A percentile compares a stretch with the other conserved stretches of the same genome.
Conservation (phyloP, 202 grass and related monocot species). For the Brachypodium distachyon region DNA sequence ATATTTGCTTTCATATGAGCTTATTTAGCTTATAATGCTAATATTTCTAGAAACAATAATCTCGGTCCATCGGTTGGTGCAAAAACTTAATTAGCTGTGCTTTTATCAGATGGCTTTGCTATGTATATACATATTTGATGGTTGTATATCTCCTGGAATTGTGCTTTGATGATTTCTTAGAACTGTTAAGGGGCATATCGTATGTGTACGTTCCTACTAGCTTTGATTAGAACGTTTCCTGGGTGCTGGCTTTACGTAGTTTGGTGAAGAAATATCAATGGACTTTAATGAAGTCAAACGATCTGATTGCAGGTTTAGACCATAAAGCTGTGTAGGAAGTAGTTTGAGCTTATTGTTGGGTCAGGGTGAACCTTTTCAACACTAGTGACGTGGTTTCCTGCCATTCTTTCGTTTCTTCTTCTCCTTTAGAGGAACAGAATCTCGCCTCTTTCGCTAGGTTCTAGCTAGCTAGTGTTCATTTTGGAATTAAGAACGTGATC, state of each 20-base stretch:
- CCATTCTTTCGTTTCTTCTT: constrained; percentile 32
- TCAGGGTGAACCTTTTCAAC: constrained; percentile 17
- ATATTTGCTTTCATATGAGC: neutral
- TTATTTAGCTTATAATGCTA: neutral
- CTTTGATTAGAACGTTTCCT: neutral
- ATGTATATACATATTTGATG: neutral
- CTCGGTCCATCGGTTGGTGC: neutral
- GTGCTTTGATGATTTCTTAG: neutral
- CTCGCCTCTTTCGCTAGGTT: neutral
- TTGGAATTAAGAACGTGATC: neutral
- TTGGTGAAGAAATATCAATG: neutral
- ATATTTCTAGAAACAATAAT: neutral
- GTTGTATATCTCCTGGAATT: neutral
- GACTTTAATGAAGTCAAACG: neutral
- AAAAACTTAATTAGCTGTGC: neutral
- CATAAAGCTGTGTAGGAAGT: constrained; percentile 18
- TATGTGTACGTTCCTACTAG: constrained; percentile 9
- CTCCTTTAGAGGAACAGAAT: neutral
- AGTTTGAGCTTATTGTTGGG: neutral
- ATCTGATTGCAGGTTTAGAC: constrained; percentile 23
- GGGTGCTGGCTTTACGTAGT: neutral
- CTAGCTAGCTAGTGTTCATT: neutral
- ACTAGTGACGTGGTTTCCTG: constrained; percentile 32
- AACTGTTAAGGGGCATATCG: constrained; percentile 5
- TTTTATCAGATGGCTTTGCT: neutral